phyloP scores from a whole-genome alignment of 768 basidiomycete genomes.

The Paxillus involutus region DNA sequence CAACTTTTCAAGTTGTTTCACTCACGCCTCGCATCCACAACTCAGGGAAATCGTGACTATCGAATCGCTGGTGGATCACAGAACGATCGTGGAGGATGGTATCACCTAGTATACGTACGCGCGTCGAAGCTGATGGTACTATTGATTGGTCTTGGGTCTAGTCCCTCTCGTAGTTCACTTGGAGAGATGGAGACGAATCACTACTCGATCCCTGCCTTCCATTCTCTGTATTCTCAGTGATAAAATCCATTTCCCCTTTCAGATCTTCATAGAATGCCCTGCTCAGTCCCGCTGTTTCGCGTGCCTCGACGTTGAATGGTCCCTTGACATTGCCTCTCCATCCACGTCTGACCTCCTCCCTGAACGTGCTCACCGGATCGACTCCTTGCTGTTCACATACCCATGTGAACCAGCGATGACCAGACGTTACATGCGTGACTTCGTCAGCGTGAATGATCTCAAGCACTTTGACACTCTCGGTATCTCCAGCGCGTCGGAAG shows the following conservation, averaged over 20 bases:
- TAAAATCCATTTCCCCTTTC: slow-evolving; percentile 45
- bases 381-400: slow-evolving; percentile 52
- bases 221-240: not conserved
- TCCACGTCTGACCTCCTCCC: slow-evolving; percentile 65
- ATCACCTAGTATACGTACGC: no score
- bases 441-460: slow-evolving; percentile 81
- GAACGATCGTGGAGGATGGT: no score
- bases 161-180: not conserved
- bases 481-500: slow-evolving; percentile 65
- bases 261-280: slow-evolving; percentile 72
- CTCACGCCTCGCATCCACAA: no score
- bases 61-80: no score
- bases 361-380: slow-evolving; percentile 66
- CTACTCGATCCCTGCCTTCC: not conserved
- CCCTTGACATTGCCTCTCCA: slow-evolving; percentile 77
- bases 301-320: slow-evolving; percentile 77
- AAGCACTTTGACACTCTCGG: slow-evolving; percentile 63
- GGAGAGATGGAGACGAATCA: not conserved
- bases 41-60: no score
- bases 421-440: slow-evolving; percentile 77
- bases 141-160: no score
- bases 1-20: no score
- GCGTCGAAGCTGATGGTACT: no score
- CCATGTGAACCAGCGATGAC: slow-evolving; percentile 85
- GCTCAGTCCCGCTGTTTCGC: slow-evolving; percentile 73